phyloP scores from a whole-genome alignment of 164 flowering plant genomes.

The Warburgia ugandensis region DNA sequence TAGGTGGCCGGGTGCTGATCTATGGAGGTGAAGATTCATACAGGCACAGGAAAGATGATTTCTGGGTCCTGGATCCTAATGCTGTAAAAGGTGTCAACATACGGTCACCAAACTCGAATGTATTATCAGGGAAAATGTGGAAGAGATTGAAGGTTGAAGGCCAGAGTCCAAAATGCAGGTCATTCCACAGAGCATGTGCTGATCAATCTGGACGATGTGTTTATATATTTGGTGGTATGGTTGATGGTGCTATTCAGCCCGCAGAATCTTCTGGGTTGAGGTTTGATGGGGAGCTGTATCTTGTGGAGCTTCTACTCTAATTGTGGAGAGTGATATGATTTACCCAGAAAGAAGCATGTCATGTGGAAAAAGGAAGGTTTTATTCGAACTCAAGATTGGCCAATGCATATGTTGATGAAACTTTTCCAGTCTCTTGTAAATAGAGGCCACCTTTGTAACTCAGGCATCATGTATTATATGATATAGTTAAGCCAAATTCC shows the following conservation, averaged over 20 bases:
- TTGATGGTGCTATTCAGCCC: conserved; percentile 66
- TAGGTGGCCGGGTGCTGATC: conserved; percentile 64
- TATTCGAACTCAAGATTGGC: too few species aligned
- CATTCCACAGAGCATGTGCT: conserved; percentile 80
- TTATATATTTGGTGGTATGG: conserved; percentile 87
- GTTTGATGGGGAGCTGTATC: conserved; percentile 69
- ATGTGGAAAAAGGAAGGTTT: too few species aligned
- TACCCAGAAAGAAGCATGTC: too few species aligned
- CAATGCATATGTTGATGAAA: too few species aligned
- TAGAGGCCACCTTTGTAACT: too few species aligned
- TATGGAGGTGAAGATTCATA: conserved; percentile 88
- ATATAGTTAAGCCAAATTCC: too few species aligned
- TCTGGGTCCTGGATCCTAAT: conserved; percentile 69
- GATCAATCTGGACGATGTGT: conserved; percentile 55
- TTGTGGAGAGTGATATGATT: background rate
- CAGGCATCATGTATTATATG: too few species aligned
- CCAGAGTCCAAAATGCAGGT: conserved; percentile 40
- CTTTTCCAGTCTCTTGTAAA: too few species aligned
- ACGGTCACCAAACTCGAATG: conserved; percentile 18
- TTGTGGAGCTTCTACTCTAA: conserved; percentile 51
- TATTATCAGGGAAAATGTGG: conserved; percentile 42
- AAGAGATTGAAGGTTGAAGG: conserved; percentile 45
- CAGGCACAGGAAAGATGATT: conserved; percentile 67
- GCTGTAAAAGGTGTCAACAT: conserved; percentile 20
- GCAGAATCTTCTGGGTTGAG: conserved; percentile 51